Base-by-base conservation (phyloP, 1,139 yeast genomes). In the Suhomyces panamericanus region DNA sequence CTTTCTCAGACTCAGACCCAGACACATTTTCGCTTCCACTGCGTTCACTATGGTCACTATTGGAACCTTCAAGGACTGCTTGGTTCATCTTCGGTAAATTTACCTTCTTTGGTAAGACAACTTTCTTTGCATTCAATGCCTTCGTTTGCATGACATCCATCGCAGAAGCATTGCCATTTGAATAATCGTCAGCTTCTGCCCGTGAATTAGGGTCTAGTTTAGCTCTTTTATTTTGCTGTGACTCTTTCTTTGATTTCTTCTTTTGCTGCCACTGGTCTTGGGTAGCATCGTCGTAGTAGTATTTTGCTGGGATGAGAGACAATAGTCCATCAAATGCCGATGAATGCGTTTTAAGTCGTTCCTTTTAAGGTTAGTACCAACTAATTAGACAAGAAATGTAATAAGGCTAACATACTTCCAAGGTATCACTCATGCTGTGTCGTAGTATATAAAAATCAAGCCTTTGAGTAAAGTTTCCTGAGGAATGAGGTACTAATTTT, bases 231-330 rank as follows among this genome's bases (percentile, higher is more conserved):
- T 78, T 81, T 44, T 73, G 76, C 53, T 74, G 79, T 17, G 76
- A 66, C 59, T 88, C 93, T 41, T 75, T 80, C 59, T 86, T 87
- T 33, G 81, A 66, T 65, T 85, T 81, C 71, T 87, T 87, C 69
- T 84, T 87, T 56, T 85, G 85, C 55, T 83, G 84, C 97, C 98
- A 91, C 66, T 91, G 98, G 46, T 85, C 85, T 58, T 85, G 83
- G 3, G 85, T 75, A 36, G 86, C 88, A 52, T 81, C 87, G 59
- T 82, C 87, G 61, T 88, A 89, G 63, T 91, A 91, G 59, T 86
- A 89, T 60, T 90, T 89, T 9, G 97, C 96, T 8, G 99, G 98
- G 48, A 93, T 90, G 62, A 93, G 73, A 17, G 97, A 88, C 50
- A 93, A 72, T 46, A 93, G 73, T 35, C 97, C 96, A 62, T 88